Evolutionary conservation across 306 rosid genomes (phyloP).

Genomic region (Lithocarpus polystachyus): DNA sequence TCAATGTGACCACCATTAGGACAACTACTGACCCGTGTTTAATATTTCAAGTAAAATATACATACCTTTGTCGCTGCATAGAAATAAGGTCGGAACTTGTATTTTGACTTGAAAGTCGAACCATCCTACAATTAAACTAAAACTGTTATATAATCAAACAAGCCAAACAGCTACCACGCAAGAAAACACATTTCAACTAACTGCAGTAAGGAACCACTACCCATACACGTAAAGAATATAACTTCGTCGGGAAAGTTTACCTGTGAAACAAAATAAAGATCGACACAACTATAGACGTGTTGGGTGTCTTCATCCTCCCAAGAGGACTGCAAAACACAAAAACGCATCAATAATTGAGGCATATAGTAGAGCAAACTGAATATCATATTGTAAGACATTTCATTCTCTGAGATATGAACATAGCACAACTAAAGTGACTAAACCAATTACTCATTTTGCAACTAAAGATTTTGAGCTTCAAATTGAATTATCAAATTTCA

Average conservation of each 20-base stretch:
- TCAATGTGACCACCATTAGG: slow-evolving; percentile 13
- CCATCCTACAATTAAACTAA: slow-evolving; percentile 75
- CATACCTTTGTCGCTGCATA: slow-evolving; percentile 84
- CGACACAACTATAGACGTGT: slow-evolving; percentile 68
- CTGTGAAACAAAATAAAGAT: slow-evolving; percentile 92
- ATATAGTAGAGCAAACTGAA: neutral
- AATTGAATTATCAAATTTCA: neutral
- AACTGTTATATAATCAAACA: slow-evolving; percentile 18
- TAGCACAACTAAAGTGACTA: no score
- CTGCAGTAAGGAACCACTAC: neutral
- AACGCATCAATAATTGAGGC: slow-evolving; percentile 21
- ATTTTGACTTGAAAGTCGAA: slow-evolving; percentile 77
- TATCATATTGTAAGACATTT: neutral
- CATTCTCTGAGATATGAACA: no score
- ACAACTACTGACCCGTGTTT: neutral
- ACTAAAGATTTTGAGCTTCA: neutral
- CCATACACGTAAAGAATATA: neutral
- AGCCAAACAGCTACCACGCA: slow-evolving; percentile 3
- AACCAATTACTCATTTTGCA: neutral
- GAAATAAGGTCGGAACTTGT: slow-evolving; percentile 82
- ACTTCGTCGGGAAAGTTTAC: slow-evolving; percentile 28
- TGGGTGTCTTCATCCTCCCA: slow-evolving; percentile 68
- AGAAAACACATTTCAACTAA: neutral
- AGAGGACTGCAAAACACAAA: slow-evolving; percentile 70
- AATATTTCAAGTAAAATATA: neutral